phyloP scores from a whole-genome alignment of 257 asterid genomes.

The Solanum corneliomulleri region DNA sequence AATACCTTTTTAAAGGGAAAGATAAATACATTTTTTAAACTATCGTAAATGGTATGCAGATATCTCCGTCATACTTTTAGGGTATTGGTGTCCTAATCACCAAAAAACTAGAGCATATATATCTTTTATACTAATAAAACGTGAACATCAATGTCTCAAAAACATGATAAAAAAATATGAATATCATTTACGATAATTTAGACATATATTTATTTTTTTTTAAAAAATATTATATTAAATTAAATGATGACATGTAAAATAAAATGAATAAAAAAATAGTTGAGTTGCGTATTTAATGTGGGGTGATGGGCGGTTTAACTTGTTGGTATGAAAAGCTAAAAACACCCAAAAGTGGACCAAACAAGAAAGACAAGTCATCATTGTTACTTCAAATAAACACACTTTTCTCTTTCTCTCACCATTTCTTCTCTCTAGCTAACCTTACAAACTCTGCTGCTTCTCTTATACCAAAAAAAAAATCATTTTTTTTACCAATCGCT shows the following conservation, averaged over 20 bases:
- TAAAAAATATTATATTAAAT: too few species aligned
- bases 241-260: too few species aligned
- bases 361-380: not conserved
- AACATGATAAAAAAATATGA: accelerated
- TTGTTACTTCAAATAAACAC: not conserved
- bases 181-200: accelerated
- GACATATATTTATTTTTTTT: accelerated
- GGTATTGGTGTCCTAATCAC: accelerated
- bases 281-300: not conserved
- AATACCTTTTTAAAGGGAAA: too few species aligned
- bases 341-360: not conserved
- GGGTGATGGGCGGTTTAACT: not conserved
- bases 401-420: not conserved
- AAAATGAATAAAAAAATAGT: not conserved
- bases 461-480: not conserved
- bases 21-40: too few species aligned
- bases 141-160: accelerated
- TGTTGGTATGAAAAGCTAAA: not conserved
- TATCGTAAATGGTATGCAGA: too few species aligned
- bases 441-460: not conserved
- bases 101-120: too few species aligned
- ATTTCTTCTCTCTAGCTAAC: not conserved
- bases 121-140: too few species aligned
- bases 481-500: not conserved
- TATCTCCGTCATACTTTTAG: accelerated